Evolutionary conservation across 192 early-diverging fungal genomes (phyloP), one percentile per base, ranked within the genome.

Genomic region (Coemansia sp.): DNA sequence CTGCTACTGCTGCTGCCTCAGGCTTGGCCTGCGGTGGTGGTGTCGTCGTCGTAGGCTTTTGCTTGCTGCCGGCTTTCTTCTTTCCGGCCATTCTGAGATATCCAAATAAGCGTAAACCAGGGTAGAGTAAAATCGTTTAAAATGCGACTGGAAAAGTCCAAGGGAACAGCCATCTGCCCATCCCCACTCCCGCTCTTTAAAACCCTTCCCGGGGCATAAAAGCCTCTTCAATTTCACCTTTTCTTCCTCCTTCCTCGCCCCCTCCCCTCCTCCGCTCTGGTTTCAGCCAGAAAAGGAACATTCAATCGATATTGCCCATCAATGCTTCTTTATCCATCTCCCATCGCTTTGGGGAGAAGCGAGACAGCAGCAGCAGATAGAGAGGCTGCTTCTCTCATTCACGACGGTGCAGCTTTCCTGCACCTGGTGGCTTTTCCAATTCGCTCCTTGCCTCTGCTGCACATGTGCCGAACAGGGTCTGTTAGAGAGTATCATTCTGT

Each of bases 31-130:
- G n/a, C 7, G 34, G 34, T 36, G 34, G 34, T 36, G 34, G 4
- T 36, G 34, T 36, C 34, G 34, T 9, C 45, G 63, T 37, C 31
- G 42, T 50, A 11, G 47, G 10, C 57, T 65, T 68, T 61, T 58
- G 20, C 54, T 65, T 64, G 45, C 22, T 54, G 31, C 40, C 52
- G 47, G 8, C 36, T 48, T 70, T 68, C 37, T 74, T 74, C 65
- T 68, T 74, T 62, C 33, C 62, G 19, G 62, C 54, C 72, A 74
- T 74, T 27, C 45, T 25, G 45, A 8, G 25, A 13, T 23, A 48
- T 25, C 3, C 45, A 25, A 22, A 11, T 1, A n/a, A n/a, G n/a
- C n/a, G n/a, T n/a, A n/a, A n/a, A n/a, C n/a, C n/a, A n/a, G n/a
- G n/a, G n/a, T n/a, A n/a, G n/a, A n/a, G n/a, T n/a, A n/a, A n/a